Evolutionary conservation across 108 stramenopile genomes (phyloP), one percentile per base, ranked within the genome.

Genomic region (Nitzschia putrida): DNA sequence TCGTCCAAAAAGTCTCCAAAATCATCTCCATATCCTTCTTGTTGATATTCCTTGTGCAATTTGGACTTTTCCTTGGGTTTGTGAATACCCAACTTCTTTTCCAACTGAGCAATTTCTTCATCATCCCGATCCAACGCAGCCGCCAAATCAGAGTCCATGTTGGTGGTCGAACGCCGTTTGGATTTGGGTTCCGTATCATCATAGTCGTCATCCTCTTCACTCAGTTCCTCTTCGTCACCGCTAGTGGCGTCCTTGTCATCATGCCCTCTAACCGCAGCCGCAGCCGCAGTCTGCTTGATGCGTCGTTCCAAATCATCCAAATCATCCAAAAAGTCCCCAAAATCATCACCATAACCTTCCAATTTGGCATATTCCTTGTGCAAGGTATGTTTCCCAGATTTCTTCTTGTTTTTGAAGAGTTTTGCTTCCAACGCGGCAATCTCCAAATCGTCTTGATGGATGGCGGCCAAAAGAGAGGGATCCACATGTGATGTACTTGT

Each of bases 321-420:
- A 66, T 83, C 87, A 65, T 88, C 79, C 51, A 93, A 60, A 67
- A 89, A 93, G 56, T 89, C 85, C 23, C 89, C 92, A 83, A 93
- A 93, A 53, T 89, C 87, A 50, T 93, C 92, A 9, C 88, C 92
- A 53, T 83, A 93, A 22, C 92, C 92, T 71, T 93, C 89, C 47
- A 85, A 65, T 70, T 86, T 92, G 0, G 89, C 82, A 79, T 85
- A 93, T 64, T 93, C 91, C 40, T 81, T 80, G 67, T 87, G 77
- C 57, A 92, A 57, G 26, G 66, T 77, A n/a, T 80, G 76, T 18
- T 49, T 60, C 7, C 49, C 53, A 9, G 16, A 37, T 14, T 66
- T 66, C 21, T 20, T 39, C 38, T 51, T 65, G 18, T 61, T 63
- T 6, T 88, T 57, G 14, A 88, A 88, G 13, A 94, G 60, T 70